These are phyloP conservation scores for Colletotrichum filicis DNA, from an alignment of 2,329 filamentous ascomycete species.

Conservation along the genomic window DNA sequence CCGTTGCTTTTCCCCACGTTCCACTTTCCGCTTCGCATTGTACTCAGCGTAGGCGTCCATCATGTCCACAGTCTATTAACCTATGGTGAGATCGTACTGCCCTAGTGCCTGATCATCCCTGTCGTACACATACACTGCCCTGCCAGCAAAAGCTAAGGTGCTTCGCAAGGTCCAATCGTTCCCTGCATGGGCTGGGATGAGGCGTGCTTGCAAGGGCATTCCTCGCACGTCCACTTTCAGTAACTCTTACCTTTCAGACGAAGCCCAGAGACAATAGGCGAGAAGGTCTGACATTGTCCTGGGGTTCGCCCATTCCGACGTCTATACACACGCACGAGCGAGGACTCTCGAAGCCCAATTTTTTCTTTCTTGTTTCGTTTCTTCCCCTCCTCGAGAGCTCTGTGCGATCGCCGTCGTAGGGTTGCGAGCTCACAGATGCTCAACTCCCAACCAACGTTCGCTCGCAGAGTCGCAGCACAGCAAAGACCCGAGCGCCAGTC, in stretches of 20 bases:
- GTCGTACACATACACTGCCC: background rate
- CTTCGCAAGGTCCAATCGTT: conserved; percentile 5
- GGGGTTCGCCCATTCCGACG: background rate
- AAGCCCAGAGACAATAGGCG: background rate
- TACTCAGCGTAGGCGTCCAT: background rate
- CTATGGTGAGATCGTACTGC: background rate
- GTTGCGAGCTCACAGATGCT: background rate
- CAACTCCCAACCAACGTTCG: background rate
- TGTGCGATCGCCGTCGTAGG: background rate
- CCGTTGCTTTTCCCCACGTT: conserved; percentile 1
- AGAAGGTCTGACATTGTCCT: background rate
- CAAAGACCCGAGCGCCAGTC: background rate
- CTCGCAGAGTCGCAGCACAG: background rate
- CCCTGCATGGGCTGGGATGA: background rate
- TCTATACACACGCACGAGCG: background rate
- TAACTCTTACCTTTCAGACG: background rate
- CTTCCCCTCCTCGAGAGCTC: background rate
- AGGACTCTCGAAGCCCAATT: background rate
- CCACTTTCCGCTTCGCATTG: background rate
- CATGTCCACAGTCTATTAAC: background rate
- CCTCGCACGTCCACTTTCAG: background rate
- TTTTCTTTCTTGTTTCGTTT: conserved; percentile 2
- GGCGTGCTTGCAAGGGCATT: background rate
- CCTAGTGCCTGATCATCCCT: background rate
- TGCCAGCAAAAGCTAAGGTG: background rate